Conservation (phyloP, 352 stramenopile genomes). For the Phytophthora podocarpi region DNA sequence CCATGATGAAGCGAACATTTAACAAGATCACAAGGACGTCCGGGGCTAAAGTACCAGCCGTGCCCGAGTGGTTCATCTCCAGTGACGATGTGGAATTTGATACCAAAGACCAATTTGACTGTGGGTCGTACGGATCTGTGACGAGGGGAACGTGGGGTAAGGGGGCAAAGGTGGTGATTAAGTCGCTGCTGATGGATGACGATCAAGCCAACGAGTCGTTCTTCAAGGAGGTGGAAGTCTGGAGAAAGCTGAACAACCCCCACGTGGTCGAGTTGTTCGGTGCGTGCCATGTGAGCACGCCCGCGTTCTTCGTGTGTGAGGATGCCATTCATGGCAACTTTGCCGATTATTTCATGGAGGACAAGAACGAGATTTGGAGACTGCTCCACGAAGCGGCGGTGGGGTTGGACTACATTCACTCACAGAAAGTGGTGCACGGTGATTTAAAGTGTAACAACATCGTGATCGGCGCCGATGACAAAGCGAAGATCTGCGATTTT, state of each 20-base stretch:
- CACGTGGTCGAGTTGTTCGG: conserved; percentile 1
- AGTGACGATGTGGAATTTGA: conserved; percentile 3
- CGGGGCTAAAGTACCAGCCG: background rate
- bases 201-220: conserved; percentile 5
- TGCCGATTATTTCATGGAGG: background rate
- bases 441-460: background rate
- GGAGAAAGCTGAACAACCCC: background rate
- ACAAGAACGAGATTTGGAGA: background rate
- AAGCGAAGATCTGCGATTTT: background rate
- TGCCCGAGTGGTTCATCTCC: conserved; percentile 4
- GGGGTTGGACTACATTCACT: background rate
- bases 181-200: conserved; percentile 6
- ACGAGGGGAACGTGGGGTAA: background rate
- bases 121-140: conserved; percentile 1
- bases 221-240: conserved; percentile 2
- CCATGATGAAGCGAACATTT: background rate
- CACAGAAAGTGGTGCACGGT: background rate
- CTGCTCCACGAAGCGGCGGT: background rate
- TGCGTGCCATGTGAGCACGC: conserved; percentile 4
- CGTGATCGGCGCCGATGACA: background rate
- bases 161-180: conserved; percentile 4
- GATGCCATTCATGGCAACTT: conserved; percentile 2
- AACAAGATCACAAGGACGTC: background rate
- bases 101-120: background rate
- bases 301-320: conserved; percentile 1